A percentile compares a stretch with the other conserved stretches of the same genome.
These are phyloP conservation scores for Arabidopsis lyrata DNA, from an alignment of 441 rosid genomes.

Conservation along the genomic window DNA sequence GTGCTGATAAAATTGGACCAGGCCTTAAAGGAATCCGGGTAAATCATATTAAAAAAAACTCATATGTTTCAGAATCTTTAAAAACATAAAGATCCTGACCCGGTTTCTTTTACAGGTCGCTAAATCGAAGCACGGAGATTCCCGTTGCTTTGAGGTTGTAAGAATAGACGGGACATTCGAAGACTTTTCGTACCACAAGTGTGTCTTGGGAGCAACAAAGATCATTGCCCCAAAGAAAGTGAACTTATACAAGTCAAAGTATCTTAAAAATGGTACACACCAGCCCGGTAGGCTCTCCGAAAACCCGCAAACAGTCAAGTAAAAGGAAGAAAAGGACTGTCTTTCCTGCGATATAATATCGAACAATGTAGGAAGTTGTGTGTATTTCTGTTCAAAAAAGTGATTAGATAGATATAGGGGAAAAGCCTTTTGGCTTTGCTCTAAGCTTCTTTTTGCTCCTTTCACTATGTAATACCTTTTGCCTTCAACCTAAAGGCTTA, in stretches of 20 bases:
- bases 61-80: background rate
- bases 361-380: constrained; percentile 17
- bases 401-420: constrained; percentile 44
- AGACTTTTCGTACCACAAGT: constrained; percentile 91
- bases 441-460: constrained; percentile 96
- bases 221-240: constrained; percentile 72
- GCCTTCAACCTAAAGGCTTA: constrained; percentile 47
- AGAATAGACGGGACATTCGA: constrained; percentile 74
- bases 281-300: background rate
- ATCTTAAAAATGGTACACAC: constrained; percentile 5
- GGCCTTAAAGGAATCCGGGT: constrained; percentile 80
- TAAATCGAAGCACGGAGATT: constrained; percentile 58
- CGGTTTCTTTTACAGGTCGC: constrained; percentile 62
- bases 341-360: background rate
- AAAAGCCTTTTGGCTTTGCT: constrained; percentile 36
- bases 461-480: constrained; percentile 70
- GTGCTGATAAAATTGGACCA: constrained; percentile 77
- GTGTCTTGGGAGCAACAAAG: constrained; percentile 76
- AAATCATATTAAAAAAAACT: background rate
- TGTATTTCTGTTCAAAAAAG: constrained; percentile 18
- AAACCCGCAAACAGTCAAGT: constrained; percentile 9
- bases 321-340: background rate
- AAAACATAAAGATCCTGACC: constrained; percentile 20
- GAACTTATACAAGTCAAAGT: constrained; percentile 52
- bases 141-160: constrained; percentile 78